These are phyloP conservation scores for Quercus parvula DNA, from an alignment of 306 rosid species.

Conservation along the genomic window DNA sequence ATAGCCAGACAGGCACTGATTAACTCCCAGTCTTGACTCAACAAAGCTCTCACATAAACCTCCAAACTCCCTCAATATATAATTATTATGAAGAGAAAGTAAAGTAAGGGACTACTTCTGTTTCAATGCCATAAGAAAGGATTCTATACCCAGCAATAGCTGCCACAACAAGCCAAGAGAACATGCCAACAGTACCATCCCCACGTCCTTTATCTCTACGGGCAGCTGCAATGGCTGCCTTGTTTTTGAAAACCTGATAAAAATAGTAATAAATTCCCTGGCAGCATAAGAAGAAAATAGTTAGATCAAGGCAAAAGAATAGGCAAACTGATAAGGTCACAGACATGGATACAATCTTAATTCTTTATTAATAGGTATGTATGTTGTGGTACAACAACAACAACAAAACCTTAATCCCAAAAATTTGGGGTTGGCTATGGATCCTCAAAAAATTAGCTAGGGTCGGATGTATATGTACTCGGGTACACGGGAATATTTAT, in stretches of 20 bases:
- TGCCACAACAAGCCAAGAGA: conserved; percentile 83
- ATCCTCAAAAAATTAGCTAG: too few relatives aligned
- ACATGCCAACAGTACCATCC: conserved; percentile 82
- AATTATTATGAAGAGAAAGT: neutral
- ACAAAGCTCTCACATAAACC: neutral
- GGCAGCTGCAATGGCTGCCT: conserved; percentile 69
- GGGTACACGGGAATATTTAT: too few relatives aligned
- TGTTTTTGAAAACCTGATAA: conserved; percentile 84
- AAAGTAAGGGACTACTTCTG: neutral
- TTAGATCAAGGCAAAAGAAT: conserved; percentile 7
- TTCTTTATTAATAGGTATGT: neutral
- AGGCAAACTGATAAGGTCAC: neutral
- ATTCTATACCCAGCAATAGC: conserved; percentile 74
- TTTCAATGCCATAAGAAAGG: neutral
- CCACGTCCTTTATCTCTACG: conserved; percentile 58
- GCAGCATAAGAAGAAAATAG: conserved; percentile 5
- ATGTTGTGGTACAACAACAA: too few relatives aligned
- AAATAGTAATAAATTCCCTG: conserved; percentile 86
- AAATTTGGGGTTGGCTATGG: too few relatives aligned
- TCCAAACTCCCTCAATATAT: neutral
- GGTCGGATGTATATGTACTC: too few relatives aligned
- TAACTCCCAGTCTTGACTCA: neutral
- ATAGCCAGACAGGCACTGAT: neutral
- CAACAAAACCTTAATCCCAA: too few relatives aligned
- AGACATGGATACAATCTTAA: neutral